Evolutionary conservation across 768 basidiomycete genomes (phyloP), one percentile per base, ranked within the genome.

Genomic region (Pleurotus salmoneostramineus): DNA sequence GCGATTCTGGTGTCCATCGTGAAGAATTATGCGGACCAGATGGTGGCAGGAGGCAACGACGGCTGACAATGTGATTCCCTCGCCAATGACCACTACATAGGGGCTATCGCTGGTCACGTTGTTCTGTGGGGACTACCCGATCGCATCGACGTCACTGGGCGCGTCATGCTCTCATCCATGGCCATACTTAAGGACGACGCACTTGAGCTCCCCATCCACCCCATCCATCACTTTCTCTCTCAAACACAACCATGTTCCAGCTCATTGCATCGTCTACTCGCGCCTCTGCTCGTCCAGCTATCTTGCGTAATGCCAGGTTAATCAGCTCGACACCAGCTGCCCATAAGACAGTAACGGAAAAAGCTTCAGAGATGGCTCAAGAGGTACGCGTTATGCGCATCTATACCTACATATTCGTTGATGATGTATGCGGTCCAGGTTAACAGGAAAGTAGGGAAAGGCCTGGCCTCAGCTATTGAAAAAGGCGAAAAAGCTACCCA

Each of bases 401-500:
- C 2, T 12, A 12, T n/a, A 45, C 42, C 15, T 54, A 14, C 44
- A 5, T 15, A 5, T 6, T 45, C 5, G n/a, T 15, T 8, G 7
- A 45, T 7, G 5, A 15, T 8, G n/a, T n/a, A 45, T n/a, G n/a
- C n/a, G n/a, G n/a, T 45, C 44, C 5, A 81, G 79, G 72, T 80
- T 0, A 80, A 77, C 58, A 74, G 73, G 61, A 75, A 72, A 14
- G 65, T 80, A 7, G 78, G 79, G 4, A 69, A 78, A 59, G 72
- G 73, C 2, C 64, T 82, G 11, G 80, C 79, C 10, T 73, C 71
- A 32, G 79, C 78, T 0, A 74, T 83, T 49, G 79, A 79, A 21
- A 74, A 66, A 11, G 79, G 80, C 0, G 76, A 82, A 63, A 64
- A 77, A 55, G 73, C 71, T 47, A 70, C 78, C 0, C 54, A 73